phyloP scores from a whole-genome alignment of 2,329 filamentous ascomycete species.

The Ophiocordyceps camponoti-rufipedis region DNA sequence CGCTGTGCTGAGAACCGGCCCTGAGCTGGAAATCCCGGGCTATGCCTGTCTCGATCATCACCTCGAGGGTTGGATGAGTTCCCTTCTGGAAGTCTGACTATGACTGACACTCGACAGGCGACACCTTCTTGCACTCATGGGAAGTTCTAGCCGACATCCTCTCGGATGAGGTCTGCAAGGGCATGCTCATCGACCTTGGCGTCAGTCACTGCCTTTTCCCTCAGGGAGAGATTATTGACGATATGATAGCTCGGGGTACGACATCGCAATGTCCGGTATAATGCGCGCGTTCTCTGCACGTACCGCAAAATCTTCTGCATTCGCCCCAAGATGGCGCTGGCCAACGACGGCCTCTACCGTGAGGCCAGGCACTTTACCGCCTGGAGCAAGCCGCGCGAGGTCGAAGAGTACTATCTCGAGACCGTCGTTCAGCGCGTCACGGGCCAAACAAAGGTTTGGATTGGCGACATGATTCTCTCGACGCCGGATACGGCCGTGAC shows the following conservation, averaged over 20 bases:
- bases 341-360: conserved; percentile 2
- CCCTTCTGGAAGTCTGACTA: background rate
- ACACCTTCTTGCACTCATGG: conserved; percentile 11
- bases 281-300: background rate
- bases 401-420: conserved; percentile 1
- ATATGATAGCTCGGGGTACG: background rate
- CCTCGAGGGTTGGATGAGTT: conserved; percentile 13
- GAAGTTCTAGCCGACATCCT: conserved; percentile 13
- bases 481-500: background rate
- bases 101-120: conserved; percentile 7
- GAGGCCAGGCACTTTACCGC: conserved; percentile 2
- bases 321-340: background rate
- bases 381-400: background rate
- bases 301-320: background rate
- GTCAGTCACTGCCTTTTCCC: background rate
- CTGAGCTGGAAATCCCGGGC: conserved; percentile 13
- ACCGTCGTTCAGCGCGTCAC: background rate
- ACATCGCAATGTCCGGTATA: background rate
- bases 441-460: background rate
- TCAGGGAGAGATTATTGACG: background rate
- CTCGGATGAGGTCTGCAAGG: conserved; percentile 9
- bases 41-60: conserved; percentile 12
- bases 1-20: conserved; percentile 39
- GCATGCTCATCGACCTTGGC: conserved; percentile 11
- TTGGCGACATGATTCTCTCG: conserved; percentile 1